Evolutionary conservation across 202 grass and related monocot genomes (phyloP).

Genomic region (Thinopyrum obtusiflorum): DNA sequence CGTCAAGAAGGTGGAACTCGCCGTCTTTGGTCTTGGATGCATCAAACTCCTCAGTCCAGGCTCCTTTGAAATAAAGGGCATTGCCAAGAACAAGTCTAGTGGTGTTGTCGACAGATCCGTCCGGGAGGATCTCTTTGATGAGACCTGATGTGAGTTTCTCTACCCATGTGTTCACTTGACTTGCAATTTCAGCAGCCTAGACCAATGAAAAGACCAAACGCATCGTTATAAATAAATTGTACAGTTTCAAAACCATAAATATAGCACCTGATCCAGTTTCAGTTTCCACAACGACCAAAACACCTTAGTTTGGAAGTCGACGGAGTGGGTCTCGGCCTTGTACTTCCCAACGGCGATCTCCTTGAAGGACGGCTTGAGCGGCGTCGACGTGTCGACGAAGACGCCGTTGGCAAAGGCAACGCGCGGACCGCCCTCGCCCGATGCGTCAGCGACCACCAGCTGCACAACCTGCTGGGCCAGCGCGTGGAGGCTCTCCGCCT

Average conservation of each 20-base stretch:
- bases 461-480: slow-evolving; percentile 60
- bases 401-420: background rate
- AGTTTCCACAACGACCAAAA: slow-evolving; percentile 3
- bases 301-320: slow-evolving; percentile 44
- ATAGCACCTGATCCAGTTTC: background rate
- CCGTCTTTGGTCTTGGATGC: slow-evolving; percentile 44
- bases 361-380: slow-evolving; percentile 56
- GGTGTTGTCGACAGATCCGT: slow-evolving; percentile 47
- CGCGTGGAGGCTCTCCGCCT: slow-evolving; percentile 34
- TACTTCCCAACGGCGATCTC: slow-evolving; percentile 37
- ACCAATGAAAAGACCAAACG: background rate
- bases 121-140: slow-evolving; percentile 68
- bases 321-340: slow-evolving; percentile 46
- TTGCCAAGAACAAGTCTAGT: slow-evolving; percentile 70
- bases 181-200: slow-evolving; percentile 49
- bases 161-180: slow-evolving; percentile 72
- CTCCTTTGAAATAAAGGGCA: slow-evolving; percentile 78
- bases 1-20: slow-evolving; percentile 57
- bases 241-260: background rate
- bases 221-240: background rate
- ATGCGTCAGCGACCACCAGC: slow-evolving; percentile 62
- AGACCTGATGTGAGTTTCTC: slow-evolving; percentile 54
- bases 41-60: slow-evolving; percentile 70
- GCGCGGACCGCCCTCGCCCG: slow-evolving; percentile 59
- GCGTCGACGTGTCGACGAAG: slow-evolving; percentile 16